phyloP scores from a whole-genome alignment of 148 eudicot genomes.

The Arbutus unedo region DNA sequence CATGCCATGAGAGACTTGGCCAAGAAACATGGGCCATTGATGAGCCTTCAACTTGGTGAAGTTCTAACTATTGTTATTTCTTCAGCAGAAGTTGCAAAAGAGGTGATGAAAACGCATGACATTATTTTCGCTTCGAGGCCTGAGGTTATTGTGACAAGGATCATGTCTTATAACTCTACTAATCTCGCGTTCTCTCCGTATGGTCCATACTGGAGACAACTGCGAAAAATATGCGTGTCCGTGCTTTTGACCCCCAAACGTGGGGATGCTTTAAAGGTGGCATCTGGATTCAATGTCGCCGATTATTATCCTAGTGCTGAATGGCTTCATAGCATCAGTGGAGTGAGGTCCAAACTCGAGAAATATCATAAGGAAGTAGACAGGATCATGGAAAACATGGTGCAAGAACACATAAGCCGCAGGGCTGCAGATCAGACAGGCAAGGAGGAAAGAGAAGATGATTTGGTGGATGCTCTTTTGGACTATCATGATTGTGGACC shows the following conservation, averaged over 20 bases:
- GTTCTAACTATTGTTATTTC: conserved; percentile 25
- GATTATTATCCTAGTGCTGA: conserved; percentile 27
- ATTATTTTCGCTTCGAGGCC: conserved; percentile 28
- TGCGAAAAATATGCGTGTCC: conserved; percentile 23
- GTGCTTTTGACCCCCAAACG: conserved; percentile 30
- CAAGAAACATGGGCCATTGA: too few relatives aligned
- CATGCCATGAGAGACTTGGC: too few relatives aligned
- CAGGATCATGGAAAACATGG: conserved; percentile 21
- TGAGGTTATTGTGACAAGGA: neutral
- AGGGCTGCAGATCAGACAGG: neutral
- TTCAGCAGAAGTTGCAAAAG: conserved; percentile 28
- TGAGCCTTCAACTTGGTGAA: neutral
- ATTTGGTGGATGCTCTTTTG: conserved; percentile 34
- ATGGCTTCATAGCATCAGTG: conserved; percentile 18
- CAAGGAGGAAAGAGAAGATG: conserved; percentile 11
- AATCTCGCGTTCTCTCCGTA: too few relatives aligned
- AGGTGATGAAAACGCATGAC: conserved; percentile 31
- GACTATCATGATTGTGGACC: conserved; percentile 13
- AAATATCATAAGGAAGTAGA: conserved; percentile 18
- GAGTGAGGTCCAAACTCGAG: conserved; percentile 17
- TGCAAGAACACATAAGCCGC: conserved; percentile 16
- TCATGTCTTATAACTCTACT: neutral
- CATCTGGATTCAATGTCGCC: conserved; percentile 20
- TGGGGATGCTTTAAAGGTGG: conserved; percentile 5
- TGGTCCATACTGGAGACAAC: neutral